Percentiles rank a stretch among this genome's conserved stretches.
Evolutionary conservation across 2,329 filamentous ascomycete genomes (phyloP).

Genomic region (Alternaria dauci): DNA sequence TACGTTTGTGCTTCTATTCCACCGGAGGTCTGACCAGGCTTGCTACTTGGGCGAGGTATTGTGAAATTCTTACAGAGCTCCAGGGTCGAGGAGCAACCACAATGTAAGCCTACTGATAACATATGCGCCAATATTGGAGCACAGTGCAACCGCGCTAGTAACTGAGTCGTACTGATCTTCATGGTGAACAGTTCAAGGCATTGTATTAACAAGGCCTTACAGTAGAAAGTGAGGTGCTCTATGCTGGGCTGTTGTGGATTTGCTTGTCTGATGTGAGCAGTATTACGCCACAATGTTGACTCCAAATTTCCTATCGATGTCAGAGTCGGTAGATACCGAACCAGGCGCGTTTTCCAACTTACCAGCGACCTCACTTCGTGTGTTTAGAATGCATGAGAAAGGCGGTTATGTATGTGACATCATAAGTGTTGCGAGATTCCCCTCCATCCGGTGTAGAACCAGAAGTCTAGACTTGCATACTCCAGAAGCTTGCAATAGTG

Average conservation of each 20-base stretch:
- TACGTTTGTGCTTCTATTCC: no score
- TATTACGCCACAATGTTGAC: neutral
- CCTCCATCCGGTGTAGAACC: slow-evolving; percentile 34
- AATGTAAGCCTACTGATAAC: no score
- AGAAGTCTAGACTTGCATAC: slow-evolving; percentile 33
- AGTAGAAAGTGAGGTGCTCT: no score
- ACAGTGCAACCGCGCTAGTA: no score
- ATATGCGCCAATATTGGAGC: no score
- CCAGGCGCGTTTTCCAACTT: neutral
- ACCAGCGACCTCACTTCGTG: neutral
- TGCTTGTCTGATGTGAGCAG: neutral
- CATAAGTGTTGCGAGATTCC: slow-evolving; percentile 25
- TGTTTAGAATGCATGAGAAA: neutral
- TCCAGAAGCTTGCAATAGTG: slow-evolving; percentile 34
- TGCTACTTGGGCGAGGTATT: no score
- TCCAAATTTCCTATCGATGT: neutral
- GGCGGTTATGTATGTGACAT: neutral
- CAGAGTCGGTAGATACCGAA: neutral
- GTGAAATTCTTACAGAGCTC: no score
- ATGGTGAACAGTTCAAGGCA: no score
- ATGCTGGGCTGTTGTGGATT: neutral
- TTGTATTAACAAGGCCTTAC: no score
- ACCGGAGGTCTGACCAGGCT: no score
- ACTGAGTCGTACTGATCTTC: no score
- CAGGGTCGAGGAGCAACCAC: no score